Base-by-base conservation (phyloP, 2,329 filamentous ascomycete genomes). In the Didymella exigua region DNA sequence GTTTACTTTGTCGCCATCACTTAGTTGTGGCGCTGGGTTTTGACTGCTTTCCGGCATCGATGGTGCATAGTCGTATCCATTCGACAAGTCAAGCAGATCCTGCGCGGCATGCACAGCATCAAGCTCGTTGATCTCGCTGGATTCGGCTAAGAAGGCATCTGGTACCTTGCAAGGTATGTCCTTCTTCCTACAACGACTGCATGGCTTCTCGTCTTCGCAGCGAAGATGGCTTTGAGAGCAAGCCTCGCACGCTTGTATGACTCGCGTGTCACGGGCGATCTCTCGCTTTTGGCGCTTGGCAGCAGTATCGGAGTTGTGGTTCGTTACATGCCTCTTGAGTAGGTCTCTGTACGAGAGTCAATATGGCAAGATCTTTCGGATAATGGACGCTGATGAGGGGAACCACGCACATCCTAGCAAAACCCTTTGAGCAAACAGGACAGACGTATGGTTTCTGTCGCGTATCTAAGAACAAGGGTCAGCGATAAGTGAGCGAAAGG, bases 151-250 rank as follows among this genome's bases (percentile, higher is more conserved):
- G 30, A 45, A 38, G 29, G 42, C 24, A 33, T 63, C 58, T n/a
- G 64, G 62, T 13, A 70, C 58, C 37, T 61, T 72, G 52, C 81
- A 84, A 5, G 68, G 60, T 18, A 82, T 76, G 59, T 76, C 76
- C 59, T 80, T 81, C 61, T 80, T 80, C 34, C 71, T 75, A 66
- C 81, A 84, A 40, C 81, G 73, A 57, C 74, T 79, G 62, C 81
- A 84, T 7, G 81, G 81, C 68, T 83, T 83, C 40, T 79, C 75
- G 58, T 84, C 81, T 56, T 83, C 80, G 57, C 81, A 84, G 62
- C 81, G 80, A 18, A 84, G 70, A 61, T 84, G 81, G 2, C 79
- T 77, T 19, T 76, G 74, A 19, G 81, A 81, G 57, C 81, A 83
- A 5, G 78, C 75, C 54, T 80, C 80, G 56, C 81, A 84, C 1